Evolutionary conservation across 192 early-diverging fungal genomes (phyloP).

Genomic region (Piromyces sp.): DNA sequence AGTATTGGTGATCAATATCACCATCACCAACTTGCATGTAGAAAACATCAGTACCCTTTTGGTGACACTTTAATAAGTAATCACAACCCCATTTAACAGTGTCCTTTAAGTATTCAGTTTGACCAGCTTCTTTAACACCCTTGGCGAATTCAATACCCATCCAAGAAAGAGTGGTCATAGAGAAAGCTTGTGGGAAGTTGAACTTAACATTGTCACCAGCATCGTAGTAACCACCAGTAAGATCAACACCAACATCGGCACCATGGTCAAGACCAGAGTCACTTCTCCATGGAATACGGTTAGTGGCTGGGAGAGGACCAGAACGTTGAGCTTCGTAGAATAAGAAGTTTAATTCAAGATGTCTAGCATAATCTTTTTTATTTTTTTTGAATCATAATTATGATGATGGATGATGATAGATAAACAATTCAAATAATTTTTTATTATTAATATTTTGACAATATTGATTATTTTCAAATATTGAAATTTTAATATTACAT

Average conservation of each 20-base stretch:
- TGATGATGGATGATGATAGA: too few relatives aligned
- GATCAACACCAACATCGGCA: conserved; percentile 14
- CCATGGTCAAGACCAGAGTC: conserved; percentile 22
- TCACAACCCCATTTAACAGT: conserved; percentile 43
- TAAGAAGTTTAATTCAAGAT: background rate
- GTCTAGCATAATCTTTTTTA: background rate
- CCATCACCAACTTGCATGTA: conserved; percentile 19
- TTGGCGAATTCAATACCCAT: conserved; percentile 32
- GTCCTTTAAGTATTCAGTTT: conserved; percentile 18
- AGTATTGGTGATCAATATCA: conserved; percentile 23
- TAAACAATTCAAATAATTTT: too few relatives aligned
- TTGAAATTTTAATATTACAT: too few relatives aligned
- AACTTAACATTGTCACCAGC: conserved; percentile 45
- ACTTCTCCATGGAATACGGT: conserved; percentile 10
- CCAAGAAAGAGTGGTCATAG: conserved; percentile 24
- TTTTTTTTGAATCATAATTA: background rate
- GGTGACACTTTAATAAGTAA: conserved; percentile 39
- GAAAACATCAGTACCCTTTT: conserved; percentile 19
- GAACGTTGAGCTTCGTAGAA: background rate
- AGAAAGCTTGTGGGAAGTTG: conserved; percentile 29
- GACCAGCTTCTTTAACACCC: conserved; percentile 23
- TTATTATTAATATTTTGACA: too few relatives aligned
- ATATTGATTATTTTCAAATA: too few relatives aligned
- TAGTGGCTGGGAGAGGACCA: background rate
- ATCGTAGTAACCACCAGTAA: conserved; percentile 28